phyloP scores from a whole-genome alignment of 2,329 filamentous ascomycete species.

The Clonostachys rosea region DNA sequence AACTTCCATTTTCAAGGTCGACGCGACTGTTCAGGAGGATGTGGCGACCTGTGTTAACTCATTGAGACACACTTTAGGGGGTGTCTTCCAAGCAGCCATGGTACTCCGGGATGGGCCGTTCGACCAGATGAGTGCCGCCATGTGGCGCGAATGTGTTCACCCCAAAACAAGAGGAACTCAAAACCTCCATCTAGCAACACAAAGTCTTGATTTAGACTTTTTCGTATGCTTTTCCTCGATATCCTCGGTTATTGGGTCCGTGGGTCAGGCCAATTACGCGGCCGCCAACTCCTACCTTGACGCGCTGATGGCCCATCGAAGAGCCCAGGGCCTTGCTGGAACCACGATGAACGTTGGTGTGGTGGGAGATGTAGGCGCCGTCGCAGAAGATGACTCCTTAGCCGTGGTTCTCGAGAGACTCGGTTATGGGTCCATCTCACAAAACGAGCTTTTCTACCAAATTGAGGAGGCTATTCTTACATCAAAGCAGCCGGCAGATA shows the following conservation, averaged over 20 bases:
- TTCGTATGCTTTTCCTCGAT: slow-evolving; percentile 16
- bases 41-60: background rate
- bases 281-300: slow-evolving; percentile 24
- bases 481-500: background rate
- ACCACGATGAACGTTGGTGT: background rate
- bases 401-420: slow-evolving; percentile 17
- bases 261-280: slow-evolving; percentile 24
- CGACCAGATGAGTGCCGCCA: slow-evolving; percentile 13
- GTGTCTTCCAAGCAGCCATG: slow-evolving; percentile 33
- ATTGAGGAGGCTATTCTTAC: background rate
- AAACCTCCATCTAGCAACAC: slow-evolving; percentile 21
- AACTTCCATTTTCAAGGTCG: background rate
- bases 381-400: slow-evolving; percentile 6
- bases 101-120: slow-evolving; percentile 16
- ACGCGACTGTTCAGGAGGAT: background rate
- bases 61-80: slow-evolving; percentile 15
- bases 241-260: slow-evolving; percentile 13
- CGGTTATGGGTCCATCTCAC: slow-evolving; percentile 28
- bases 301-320: slow-evolving; percentile 16
- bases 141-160: slow-evolving; percentile 12
- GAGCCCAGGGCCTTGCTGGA: background rate
- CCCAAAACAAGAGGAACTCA: slow-evolving; percentile 25
- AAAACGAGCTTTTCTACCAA: slow-evolving; percentile 21
- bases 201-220: slow-evolving; percentile 5
- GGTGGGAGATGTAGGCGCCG: background rate